Evolutionary conservation across 495 filamentous ascomycete species (phyloP).

Genomic region (Penicillium antarcticum): DNA sequence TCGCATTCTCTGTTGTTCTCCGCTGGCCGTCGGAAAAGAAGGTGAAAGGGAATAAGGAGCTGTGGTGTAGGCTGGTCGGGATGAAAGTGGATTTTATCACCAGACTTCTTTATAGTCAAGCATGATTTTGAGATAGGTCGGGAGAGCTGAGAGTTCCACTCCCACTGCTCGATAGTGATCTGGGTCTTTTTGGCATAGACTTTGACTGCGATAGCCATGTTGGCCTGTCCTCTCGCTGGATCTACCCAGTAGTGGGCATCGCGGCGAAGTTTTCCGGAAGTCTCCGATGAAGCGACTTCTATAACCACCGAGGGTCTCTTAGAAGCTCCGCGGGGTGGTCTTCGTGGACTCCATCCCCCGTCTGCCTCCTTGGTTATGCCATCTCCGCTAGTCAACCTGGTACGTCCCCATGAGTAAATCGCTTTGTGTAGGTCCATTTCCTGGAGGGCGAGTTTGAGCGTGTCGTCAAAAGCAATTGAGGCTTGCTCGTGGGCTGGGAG

Average conservation of each 20-base stretch:
- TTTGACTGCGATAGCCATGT: conserved; percentile 1
- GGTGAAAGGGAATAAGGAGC: not conserved
- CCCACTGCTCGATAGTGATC: conserved; percentile 1
- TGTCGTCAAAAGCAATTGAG: not conserved
- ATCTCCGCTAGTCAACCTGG: not conserved
- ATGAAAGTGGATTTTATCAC: not conserved
- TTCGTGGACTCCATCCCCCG: conserved; percentile 4
- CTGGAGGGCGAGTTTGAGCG: not conserved
- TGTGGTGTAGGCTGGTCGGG: not conserved
- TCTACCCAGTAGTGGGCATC: conserved; percentile 3
- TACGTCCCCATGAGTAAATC: not conserved
- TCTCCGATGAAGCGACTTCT: not conserved
- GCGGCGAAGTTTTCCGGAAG: not conserved
- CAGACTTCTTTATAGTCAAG: not conserved
- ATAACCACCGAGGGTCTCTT: conserved; percentile 3
- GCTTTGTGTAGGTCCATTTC: not conserved
- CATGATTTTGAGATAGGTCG: not conserved
- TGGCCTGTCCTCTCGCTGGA: conserved; percentile 1
- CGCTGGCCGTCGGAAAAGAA: not conserved
- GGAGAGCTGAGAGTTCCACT: not conserved
- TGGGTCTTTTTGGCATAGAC: not conserved
- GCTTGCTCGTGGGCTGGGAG: not conserved
- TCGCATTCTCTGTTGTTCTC: not conserved
- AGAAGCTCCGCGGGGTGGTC: not conserved
- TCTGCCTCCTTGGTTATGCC: conserved; percentile 7